Conservation (phyloP, 108 stramenopile species). For the Skeletonema potamos region DNA sequence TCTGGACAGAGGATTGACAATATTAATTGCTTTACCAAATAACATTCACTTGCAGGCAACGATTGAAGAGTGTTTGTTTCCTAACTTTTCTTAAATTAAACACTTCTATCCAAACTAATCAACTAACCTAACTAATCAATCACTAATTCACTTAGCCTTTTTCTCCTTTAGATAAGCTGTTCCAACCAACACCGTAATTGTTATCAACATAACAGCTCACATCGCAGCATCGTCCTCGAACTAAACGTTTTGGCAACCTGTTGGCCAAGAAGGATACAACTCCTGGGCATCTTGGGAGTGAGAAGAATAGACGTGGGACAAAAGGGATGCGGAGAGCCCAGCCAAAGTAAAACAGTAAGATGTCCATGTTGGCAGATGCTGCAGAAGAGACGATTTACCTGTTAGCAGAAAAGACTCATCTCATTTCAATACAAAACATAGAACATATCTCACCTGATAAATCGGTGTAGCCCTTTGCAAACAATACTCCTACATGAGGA, state of each 20-base stretch:
- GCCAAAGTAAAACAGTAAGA: slow-evolving; percentile 72
- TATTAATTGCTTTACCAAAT: not conserved
- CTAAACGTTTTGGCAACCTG: slow-evolving; percentile 67
- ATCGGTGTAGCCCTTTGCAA: slow-evolving; percentile 61
- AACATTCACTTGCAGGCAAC: not conserved
- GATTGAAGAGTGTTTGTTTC: not conserved
- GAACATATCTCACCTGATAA: slow-evolving; percentile 33
- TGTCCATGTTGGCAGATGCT: slow-evolving; percentile 72
- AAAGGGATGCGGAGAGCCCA: slow-evolving; percentile 70
- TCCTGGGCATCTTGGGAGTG: slow-evolving; percentile 52
- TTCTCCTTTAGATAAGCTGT: slow-evolving; percentile 44
- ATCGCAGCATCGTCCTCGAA: slow-evolving; percentile 51
- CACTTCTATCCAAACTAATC: not conserved
- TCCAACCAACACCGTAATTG: slow-evolving; percentile 64
- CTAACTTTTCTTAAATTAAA: not conserved
- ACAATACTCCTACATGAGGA: slow-evolving; percentile 59
- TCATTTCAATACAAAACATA: not conserved
- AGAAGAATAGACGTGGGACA: slow-evolving; percentile 56
- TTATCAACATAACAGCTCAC: slow-evolving; percentile 58
- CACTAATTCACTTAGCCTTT: not conserved
- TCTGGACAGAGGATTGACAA: not conserved
- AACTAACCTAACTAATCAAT: not conserved
- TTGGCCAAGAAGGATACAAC: slow-evolving; percentile 64
- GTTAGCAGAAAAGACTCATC: not conserved
- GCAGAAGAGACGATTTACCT: not conserved